phyloP scores from a whole-genome alignment of 345 rosid species.

The Erodium maritimum region DNA sequence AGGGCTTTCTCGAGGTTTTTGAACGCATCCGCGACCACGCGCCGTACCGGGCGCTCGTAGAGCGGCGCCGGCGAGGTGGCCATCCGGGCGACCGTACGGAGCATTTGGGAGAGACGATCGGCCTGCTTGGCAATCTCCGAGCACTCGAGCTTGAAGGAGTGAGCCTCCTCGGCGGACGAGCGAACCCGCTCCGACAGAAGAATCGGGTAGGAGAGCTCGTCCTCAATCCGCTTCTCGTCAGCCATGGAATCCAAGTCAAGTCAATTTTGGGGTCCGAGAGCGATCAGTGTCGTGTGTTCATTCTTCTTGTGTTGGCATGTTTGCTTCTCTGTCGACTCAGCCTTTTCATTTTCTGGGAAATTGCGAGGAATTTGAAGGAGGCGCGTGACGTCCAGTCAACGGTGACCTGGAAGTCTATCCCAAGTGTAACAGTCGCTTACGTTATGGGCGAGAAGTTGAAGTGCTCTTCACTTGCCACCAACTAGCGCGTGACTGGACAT shows the following conservation, averaged over 20 bases:
- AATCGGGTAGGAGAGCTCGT: constrained; percentile 37
- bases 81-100: constrained; percentile 43
- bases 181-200: constrained; percentile 51
- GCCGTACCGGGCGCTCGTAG: constrained; percentile 77
- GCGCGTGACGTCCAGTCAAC: not conserved
- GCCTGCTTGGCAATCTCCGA: constrained; percentile 42
- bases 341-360: not conserved
- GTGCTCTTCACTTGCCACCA: not conserved
- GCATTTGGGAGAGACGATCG: constrained; percentile 54
- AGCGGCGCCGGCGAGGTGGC: constrained; percentile 27
- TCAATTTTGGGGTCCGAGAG: not conserved
- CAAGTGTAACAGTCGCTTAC: not conserved
- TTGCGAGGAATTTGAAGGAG: not conserved
- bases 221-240: constrained; percentile 48
- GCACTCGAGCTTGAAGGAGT: constrained; percentile 49
- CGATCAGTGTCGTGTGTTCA: not conserved
- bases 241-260: constrained; percentile 15
- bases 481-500: not conserved
- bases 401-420: not conserved
- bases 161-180: constrained; percentile 45
- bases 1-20: constrained; percentile 51
- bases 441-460: not conserved
- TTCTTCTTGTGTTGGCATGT: too few species aligned
- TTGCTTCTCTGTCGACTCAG: not conserved
- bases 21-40: constrained; percentile 46